Evolutionary conservation across 805 yeast species (phyloP).

Genomic region (Teunomyces tritomae): DNA sequence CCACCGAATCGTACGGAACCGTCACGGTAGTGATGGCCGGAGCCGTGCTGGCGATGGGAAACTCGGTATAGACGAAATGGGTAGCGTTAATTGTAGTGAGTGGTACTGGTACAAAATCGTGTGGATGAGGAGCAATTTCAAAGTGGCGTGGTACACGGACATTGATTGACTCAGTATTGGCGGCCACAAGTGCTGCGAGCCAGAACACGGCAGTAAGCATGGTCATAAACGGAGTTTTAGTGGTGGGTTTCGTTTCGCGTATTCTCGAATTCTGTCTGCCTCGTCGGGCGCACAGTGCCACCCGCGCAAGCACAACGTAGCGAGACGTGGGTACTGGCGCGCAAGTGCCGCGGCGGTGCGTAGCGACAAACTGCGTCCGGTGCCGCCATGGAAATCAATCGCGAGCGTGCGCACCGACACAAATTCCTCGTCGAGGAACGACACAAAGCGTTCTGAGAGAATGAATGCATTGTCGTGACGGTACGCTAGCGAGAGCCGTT

Average conservation of each 20-base stretch:
- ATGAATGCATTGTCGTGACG: constrained; percentile 30
- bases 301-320: not conserved
- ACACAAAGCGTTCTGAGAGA: constrained; percentile 35
- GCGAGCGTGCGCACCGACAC: constrained; percentile 5
- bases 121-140: constrained; percentile 24
- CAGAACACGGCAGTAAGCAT: not conserved
- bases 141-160: constrained; percentile 34
- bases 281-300: not conserved
- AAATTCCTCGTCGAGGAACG: constrained; percentile 15
- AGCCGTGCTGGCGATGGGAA: constrained; percentile 21
- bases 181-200: constrained; percentile 11
- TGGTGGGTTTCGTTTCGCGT: not conserved
- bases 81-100: constrained; percentile 22
- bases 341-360: not conserved
- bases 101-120: constrained; percentile 12
- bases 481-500: constrained; percentile 22
- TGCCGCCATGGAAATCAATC: constrained; percentile 1
- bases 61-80: constrained; percentile 19
- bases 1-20: constrained; percentile 6
- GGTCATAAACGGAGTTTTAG: not conserved
- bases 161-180: constrained; percentile 39
- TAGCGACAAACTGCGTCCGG: constrained; percentile 1
- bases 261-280: not conserved
- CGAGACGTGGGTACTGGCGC: not conserved
- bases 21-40: constrained; percentile 2